Base-by-base conservation (phyloP, 345 rosid genomes). In the Aurinia saxatilis region DNA sequence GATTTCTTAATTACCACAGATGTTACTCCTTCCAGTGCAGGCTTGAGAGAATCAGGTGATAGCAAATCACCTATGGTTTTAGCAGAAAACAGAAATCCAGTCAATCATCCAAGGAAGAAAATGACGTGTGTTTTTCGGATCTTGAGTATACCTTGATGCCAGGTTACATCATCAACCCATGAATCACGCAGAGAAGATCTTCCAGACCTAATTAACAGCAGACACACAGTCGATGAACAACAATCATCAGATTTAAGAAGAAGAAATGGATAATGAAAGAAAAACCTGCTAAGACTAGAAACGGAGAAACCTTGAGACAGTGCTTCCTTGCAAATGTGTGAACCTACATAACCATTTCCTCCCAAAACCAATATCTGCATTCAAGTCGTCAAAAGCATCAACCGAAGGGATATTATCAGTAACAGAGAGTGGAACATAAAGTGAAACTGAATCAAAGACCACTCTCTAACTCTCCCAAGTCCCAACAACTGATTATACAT, bases 51-150 rank as follows among this genome's bases (percentile, higher is more conserved):
- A 59, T 72, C 80, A 0, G 82, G 82, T 54, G 81, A 62, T 58
- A 81, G 84, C 65, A 84, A 68, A 73, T 84, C 84, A 25, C 86
- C 86, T 81, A 78, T 58, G 50, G 57, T 18, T 57, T 16, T 33
- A 40, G 33, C 44, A 11, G 12, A 41, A 38, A 37, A 25, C 10
- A 25, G 4, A 42, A 13, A 30, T 10, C 19, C 13, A 2, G 31
- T 57, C 50, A 60, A 3, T 52, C 30, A 52, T 17, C 13, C 0
- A 55, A 5, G 30, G 36, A 58, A 18, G 7, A 64, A 6, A 27
- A 8, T 11, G 40, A 63, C n/a, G 25, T 7, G 29, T 36, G 60
- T 33, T 7, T n/a, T 35, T 7, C 9, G 4, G 13, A 53, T 51
- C 19, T 51, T 34, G 49, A 17, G 12, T 6, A 16, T 23, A 79